These are phyloP conservation scores for Fusarium sublunatum DNA, from an alignment of 2,329 filamentous ascomycete species.

Conservation along the genomic window DNA sequence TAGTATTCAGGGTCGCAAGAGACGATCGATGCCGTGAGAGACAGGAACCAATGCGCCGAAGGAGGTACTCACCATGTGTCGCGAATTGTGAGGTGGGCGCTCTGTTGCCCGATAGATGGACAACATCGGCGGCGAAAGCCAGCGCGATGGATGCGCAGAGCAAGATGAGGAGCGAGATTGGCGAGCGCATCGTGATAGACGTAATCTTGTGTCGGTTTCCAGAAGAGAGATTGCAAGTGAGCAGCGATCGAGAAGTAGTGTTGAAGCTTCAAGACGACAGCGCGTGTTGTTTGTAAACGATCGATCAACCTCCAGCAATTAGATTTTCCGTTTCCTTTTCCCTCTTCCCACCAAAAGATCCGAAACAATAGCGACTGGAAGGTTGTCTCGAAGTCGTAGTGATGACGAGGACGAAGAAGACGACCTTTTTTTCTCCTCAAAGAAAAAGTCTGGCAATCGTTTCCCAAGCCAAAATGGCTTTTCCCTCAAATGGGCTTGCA, in stretches of 20 bases:
- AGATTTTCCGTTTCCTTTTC: slow-evolving; percentile 8
- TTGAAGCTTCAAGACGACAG: slow-evolving; percentile 20
- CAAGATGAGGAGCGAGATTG: slow-evolving; percentile 28
- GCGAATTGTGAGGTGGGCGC: slow-evolving; percentile 38
- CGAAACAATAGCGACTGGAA: slow-evolving; percentile 33
- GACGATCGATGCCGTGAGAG: not conserved
- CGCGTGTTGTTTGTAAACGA: slow-evolving; percentile 13
- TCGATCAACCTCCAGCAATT: slow-evolving; percentile 15
- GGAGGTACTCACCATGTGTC: slow-evolving; percentile 35
- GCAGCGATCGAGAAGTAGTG: slow-evolving; percentile 5
- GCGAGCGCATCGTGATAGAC: slow-evolving; percentile 32
- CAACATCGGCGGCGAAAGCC: slow-evolving; percentile 23
- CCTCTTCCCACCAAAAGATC: not conserved
- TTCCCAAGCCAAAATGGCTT: slow-evolving; percentile 1
- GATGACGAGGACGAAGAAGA: slow-evolving; percentile 11
- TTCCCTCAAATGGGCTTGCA: not conserved
- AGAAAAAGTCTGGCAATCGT: not conserved
- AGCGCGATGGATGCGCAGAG: slow-evolving; percentile 31
- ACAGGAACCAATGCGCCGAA: not conserved
- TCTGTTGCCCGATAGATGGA: slow-evolving; percentile 33
- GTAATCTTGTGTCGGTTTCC: not conserved
- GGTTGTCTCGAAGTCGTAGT: slow-evolving; percentile 17
- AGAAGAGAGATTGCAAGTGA: slow-evolving; percentile 11
- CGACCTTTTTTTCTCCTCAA: not conserved
- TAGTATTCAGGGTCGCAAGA: slow-evolving; percentile 11